Percentiles rank a stretch among this genome's conserved stretches.
Conservation (phyloP, 164 flowering plant species). For the Santalum album region DNA sequence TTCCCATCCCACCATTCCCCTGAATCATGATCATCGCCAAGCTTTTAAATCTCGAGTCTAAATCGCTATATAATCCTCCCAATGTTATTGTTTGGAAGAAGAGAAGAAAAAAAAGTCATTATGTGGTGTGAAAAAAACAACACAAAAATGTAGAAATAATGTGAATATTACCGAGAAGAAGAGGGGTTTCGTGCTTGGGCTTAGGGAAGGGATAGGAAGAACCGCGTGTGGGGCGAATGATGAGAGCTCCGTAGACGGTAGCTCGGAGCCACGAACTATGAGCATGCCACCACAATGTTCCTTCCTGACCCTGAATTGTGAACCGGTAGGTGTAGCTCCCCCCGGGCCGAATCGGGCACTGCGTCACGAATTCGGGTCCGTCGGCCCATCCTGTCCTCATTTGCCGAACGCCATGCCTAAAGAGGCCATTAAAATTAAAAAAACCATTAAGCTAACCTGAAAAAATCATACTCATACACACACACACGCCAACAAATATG, state of each 20-base stretch:
- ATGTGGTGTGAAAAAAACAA: too few relatives aligned
- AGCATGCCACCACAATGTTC: constrained; percentile 76
- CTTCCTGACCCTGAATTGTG: constrained; percentile 54
- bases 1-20: constrained; percentile 96
- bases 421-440: too few relatives aligned
- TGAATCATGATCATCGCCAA: constrained; percentile 8
- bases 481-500: too few relatives aligned
- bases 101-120: not conserved
- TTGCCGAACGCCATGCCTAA: constrained; percentile 62
- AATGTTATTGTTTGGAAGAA: too few relatives aligned
- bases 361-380: constrained; percentile 64
- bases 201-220: constrained; percentile 47
- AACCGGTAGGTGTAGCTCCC: constrained; percentile 56
- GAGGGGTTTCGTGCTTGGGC: constrained; percentile 41
- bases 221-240: constrained; percentile 40
- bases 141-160: not conserved
- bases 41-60: not conserved
- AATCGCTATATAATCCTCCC: too few relatives aligned
- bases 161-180: constrained; percentile 43
- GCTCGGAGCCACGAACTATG: constrained; percentile 76
- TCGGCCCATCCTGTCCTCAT: constrained; percentile 65
- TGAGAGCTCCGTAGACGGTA: constrained; percentile 58
- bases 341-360: constrained; percentile 66
- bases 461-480: too few relatives aligned
- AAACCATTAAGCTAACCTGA: too few relatives aligned